Conservation (phyloP, 1,284 basidiomycete species). For the Hemileia vastatrix region DNA sequence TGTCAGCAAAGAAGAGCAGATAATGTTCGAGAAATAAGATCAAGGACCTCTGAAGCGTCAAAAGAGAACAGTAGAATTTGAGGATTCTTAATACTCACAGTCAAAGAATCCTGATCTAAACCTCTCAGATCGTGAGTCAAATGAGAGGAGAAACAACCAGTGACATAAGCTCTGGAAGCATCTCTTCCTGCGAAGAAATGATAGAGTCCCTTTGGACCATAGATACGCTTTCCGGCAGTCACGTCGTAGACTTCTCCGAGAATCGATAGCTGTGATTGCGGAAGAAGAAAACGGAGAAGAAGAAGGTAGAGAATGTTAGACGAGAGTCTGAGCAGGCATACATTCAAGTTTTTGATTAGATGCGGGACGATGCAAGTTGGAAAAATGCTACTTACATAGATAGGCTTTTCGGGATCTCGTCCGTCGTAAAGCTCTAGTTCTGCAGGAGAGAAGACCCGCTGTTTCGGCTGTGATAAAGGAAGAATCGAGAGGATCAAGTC, state of each 20-base stretch:
- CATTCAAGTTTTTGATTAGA: constrained; percentile 8
- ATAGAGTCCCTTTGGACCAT: too few species aligned
- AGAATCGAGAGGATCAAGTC: too few species aligned
- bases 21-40: too few species aligned
- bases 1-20: background rate
- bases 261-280: constrained; percentile 47
- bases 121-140: constrained; percentile 40
- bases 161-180: constrained; percentile 40
- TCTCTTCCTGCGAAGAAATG: constrained; percentile 40
- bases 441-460: constrained; percentile 63
- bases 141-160: constrained; percentile 41
- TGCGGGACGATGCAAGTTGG: background rate
- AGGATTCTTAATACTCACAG: constrained; percentile 27
- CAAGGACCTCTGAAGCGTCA: too few species aligned
- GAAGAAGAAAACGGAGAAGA: background rate
- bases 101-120: too few species aligned
- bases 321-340: too few species aligned
- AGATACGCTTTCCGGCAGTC: constrained; percentile 61
- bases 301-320: constrained; percentile 18
- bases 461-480: constrained; percentile 54
- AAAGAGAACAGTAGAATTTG: too few species aligned
- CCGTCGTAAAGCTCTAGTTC: constrained; percentile 68
- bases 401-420: constrained; percentile 55
- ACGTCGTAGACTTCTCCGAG: constrained; percentile 92
- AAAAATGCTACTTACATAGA: constrained; percentile 65